A percentile compares a stretch with the other conserved stretches of the same genome.
Conservation (phyloP, 192 early-diverging fungal genomes). For the Geranomyces michiganensis region DNA sequence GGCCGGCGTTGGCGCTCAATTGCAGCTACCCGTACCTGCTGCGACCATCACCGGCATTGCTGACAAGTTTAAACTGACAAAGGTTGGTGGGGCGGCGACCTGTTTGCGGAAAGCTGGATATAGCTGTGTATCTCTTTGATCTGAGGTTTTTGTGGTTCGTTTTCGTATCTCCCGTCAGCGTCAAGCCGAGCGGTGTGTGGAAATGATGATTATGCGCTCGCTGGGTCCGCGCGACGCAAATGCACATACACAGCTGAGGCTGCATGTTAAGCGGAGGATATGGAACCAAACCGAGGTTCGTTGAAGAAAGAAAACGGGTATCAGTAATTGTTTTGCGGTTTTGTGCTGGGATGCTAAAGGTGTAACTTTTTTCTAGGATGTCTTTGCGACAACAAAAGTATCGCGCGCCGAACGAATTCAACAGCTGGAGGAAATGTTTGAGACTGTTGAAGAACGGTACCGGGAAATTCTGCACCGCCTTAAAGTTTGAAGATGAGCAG, state of each 20-base stretch:
- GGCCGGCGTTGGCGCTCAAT: constrained; percentile 58
- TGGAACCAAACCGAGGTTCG: constrained; percentile 73
- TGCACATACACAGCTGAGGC: constrained; percentile 61
- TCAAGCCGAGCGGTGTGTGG: constrained; percentile 81
- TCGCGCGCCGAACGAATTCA: constrained; percentile 58
- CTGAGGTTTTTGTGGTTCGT: constrained; percentile 1
- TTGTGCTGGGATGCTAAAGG: too few relatives aligned
- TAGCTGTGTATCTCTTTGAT: not conserved
- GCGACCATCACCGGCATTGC: constrained; percentile 54
- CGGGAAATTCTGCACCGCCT: constrained; percentile 20
- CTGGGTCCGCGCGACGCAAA: constrained; percentile 60
- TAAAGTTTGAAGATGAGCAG: too few relatives aligned
- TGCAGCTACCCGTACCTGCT: constrained; percentile 62
- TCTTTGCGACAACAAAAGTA: constrained; percentile 63
- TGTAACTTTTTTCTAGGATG: constrained; percentile 52
- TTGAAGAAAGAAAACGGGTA: not conserved
- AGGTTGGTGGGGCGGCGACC: constrained; percentile 49
- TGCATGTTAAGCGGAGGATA: constrained; percentile 83
- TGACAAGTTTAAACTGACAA: constrained; percentile 73
- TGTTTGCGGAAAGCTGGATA: too few relatives aligned
- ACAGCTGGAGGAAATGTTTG: constrained; percentile 78
- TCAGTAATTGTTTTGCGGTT: constrained; percentile 10
- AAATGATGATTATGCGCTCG: constrained; percentile 70
- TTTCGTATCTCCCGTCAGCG: constrained; percentile 50
- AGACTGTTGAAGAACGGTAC: constrained; percentile 77